Evolutionary conservation across 2,329 filamentous ascomycete species (phyloP), one percentile per base, ranked within the genome.

Genomic region (Scedosporium apiospermum): DNA sequence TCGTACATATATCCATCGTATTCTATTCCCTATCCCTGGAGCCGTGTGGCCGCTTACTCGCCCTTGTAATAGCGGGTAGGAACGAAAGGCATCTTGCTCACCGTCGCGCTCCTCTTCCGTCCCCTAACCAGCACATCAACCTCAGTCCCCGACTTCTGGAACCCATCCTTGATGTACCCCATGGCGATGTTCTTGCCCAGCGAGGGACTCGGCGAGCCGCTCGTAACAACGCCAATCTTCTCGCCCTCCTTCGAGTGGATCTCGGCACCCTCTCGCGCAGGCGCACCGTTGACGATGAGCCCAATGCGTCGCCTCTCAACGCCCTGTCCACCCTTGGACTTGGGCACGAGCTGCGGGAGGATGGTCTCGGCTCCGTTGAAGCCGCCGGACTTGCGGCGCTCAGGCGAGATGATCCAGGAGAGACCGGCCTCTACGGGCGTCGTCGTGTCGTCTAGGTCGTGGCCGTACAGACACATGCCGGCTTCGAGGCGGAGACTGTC

Each of bases 401-500:
- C 85, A 71, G 91, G 92, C 66, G 89, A 88, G 64, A 99, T 87
- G 70, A 97, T 84, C 93, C 95, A 99, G 67, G 74, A 71, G 38
- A 86, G 78, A 14, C 74, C 78, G 38, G 76, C 83, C 74, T 86
- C 83, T 66, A 82, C 81, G 16, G 83, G 83, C 16, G 83, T 85
- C 18, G 81, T 85, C n/a, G 75, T 74, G 72, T 96, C 93, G 73
- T 96, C 87, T 44, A 99, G 84, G 74, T 99, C 95, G 77, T 98
- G 91, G n/a, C 95, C 95, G 77, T 99, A 99, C n/a, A 99, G 83
- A 75, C 95, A 99, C 93, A 99, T 96, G 65, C 95, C 95, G 0
- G 95, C 95, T 78, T 99, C 95, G 34, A 99, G 86, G 57, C 95
- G 88, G 64, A 99, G 85, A 65, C 89, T 96, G 75, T 99, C 95